A percentile compares a stretch with the other conserved stretches of the same genome.
phyloP scores from a whole-genome alignment of 2,329 filamentous ascomycete genomes.

The Aspergillus pseudonomiae region DNA sequence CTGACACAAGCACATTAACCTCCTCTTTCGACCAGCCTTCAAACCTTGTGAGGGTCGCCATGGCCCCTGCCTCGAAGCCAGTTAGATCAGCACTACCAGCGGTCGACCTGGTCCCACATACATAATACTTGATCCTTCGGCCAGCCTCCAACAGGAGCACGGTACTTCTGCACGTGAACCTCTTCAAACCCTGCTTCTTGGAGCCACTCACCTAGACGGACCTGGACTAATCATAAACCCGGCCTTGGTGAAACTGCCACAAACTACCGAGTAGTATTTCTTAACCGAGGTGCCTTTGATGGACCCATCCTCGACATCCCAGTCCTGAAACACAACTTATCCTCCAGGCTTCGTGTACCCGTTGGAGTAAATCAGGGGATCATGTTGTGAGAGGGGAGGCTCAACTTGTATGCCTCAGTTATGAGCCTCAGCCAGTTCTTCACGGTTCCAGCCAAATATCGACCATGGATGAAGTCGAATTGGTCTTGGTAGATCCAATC shows the following conservation, averaged over 20 bases:
- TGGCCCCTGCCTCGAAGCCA: neutral
- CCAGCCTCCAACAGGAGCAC: neutral
- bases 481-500: neutral
- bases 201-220: neutral
- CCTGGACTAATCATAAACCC: neutral
- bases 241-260: neutral
- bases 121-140: neutral
- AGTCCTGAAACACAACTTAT: neutral
- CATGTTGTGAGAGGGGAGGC: neutral
- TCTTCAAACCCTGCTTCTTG: slow-evolving; percentile 2
- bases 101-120: neutral
- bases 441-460: neutral
- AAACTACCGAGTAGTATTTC: neutral
- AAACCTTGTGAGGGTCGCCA: neutral
- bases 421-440: neutral
- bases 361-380: neutral
- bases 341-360: neutral
- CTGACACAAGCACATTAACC: neutral
- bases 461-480: neutral
- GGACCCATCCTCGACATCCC: neutral
- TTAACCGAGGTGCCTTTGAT: neutral
- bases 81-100: neutral
- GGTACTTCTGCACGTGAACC: neutral
- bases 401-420: neutral
- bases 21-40: neutral